Evolutionary conservation across 2,329 filamentous ascomycete species (phyloP).

Genomic region (Cladophialophora carrionii): DNA sequence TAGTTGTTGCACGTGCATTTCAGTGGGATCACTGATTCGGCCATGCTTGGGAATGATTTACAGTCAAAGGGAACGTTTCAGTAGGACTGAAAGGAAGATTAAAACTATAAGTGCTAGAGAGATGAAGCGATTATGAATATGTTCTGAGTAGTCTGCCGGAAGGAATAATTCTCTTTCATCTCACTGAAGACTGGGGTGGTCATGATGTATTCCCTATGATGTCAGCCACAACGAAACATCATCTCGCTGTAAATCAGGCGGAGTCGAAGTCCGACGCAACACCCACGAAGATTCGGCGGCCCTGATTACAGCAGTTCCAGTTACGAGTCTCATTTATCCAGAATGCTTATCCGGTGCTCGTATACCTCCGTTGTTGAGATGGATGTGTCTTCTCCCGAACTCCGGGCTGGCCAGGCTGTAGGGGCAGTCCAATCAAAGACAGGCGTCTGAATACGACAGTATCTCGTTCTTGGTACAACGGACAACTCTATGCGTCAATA

Average conservation of each 20-base stretch:
- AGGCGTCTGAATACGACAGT: no score
- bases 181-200: neutral
- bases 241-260: neutral
- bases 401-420: no score
- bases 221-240: constrained; percentile 7
- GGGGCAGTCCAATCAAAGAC: no score
- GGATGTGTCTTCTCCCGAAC: no score
- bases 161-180: neutral
- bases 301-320: no score
- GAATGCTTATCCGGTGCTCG: no score
- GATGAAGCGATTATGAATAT: neutral
- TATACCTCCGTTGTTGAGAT: no score
- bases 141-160: neutral
- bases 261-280: neutral
- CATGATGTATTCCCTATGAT: constrained; percentile 12
- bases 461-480: neutral
- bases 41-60: constrained; percentile 22
- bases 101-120: neutral
- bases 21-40: constrained; percentile 39
- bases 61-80: neutral
- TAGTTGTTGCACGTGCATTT: constrained; percentile 56
- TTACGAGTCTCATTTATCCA: no score
- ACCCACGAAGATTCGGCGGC: no score
- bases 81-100: neutral
- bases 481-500: neutral